phyloP scores from a whole-genome alignment of 257 asterid genomes.

The Jasminum sambac region DNA sequence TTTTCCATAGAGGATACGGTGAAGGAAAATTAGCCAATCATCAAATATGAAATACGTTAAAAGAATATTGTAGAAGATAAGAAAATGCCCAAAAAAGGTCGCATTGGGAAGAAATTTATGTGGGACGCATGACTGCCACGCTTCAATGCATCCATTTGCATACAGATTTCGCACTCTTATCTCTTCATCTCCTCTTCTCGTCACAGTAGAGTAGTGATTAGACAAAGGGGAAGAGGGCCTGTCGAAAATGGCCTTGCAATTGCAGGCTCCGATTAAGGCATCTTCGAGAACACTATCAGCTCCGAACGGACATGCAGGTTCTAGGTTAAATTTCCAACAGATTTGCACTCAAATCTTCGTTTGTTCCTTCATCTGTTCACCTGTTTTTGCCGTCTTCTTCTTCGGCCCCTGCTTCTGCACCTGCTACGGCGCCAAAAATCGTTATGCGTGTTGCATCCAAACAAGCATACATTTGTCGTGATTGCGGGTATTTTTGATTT shows the following conservation, averaged over 20 bases:
- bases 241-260: constrained; percentile 54
- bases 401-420: constrained; percentile 20
- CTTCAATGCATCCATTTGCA: constrained; percentile 34
- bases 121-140: constrained; percentile 73
- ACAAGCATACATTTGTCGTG: constrained; percentile 93
- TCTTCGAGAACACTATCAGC: constrained; percentile 21
- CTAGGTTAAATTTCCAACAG: constrained; percentile 41
- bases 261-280: background rate
- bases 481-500: constrained; percentile 71
- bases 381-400: constrained; percentile 41
- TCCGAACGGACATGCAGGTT: constrained; percentile 46
- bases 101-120: constrained; percentile 28
- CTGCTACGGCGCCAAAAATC: constrained; percentile 63
- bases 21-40: too few species aligned
- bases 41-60: too few species aligned
- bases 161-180: constrained; percentile 29
- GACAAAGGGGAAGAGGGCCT: background rate
- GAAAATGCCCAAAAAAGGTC: constrained; percentile 27
- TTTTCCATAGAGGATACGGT: too few species aligned
- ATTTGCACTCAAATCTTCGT: constrained; percentile 64
- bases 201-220: background rate
- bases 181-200: constrained; percentile 29
- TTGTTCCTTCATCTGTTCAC: constrained; percentile 57
- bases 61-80: constrained; percentile 20
- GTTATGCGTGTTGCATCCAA: constrained; percentile 80